These are phyloP conservation scores for Trichothecium sympodiale DNA, from an alignment of 2,329 filamentous ascomycete species.

Conservation along the genomic window DNA sequence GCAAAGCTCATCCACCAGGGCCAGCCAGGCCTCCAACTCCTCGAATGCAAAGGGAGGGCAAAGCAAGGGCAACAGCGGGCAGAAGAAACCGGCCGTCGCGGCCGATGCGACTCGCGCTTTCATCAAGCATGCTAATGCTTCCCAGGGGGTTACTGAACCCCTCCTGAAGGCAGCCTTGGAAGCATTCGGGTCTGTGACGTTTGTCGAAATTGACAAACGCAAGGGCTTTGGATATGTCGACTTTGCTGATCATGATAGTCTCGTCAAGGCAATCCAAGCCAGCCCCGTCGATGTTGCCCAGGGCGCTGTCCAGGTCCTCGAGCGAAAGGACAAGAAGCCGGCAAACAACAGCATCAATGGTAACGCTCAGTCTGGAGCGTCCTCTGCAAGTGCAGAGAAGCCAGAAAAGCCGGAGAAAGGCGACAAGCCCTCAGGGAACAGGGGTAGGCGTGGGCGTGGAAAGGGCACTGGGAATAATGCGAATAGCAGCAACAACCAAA, in stretches of 20 bases:
- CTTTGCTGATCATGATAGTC: slow-evolving; percentile 60
- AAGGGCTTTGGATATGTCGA: slow-evolving; percentile 93
- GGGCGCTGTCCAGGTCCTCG: slow-evolving; percentile 76
- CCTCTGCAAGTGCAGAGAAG: background rate
- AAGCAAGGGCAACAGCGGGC: slow-evolving; percentile 23
- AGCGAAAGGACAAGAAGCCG: slow-evolving; percentile 56
- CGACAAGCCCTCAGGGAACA: slow-evolving; percentile 10
- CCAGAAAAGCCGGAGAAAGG: slow-evolving; percentile 8
- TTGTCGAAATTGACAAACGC: slow-evolving; percentile 86
- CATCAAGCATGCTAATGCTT: slow-evolving; percentile 74
- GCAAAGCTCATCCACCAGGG: background rate
- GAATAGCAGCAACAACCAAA: slow-evolving; percentile 5
- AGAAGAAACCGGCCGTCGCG: slow-evolving; percentile 22
- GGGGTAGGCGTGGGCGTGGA: slow-evolving; percentile 13
- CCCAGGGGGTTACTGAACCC: slow-evolving; percentile 81
- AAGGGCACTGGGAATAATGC: slow-evolving; percentile 9
- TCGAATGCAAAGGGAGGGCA: slow-evolving; percentile 12
- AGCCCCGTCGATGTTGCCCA: slow-evolving; percentile 77
- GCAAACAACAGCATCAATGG: slow-evolving; percentile 7
- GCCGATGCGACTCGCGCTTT: slow-evolving; percentile 55
- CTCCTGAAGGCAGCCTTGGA: slow-evolving; percentile 65
- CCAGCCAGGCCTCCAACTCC: slow-evolving; percentile 6
- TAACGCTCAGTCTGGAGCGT: background rate
- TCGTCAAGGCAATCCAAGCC: slow-evolving; percentile 70
- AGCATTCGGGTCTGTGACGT: slow-evolving; percentile 61